Evolutionary conservation across 805 yeast genomes (phyloP), one percentile per base, ranked within the genome.

Genomic region (Martiniozyma abietophila): DNA sequence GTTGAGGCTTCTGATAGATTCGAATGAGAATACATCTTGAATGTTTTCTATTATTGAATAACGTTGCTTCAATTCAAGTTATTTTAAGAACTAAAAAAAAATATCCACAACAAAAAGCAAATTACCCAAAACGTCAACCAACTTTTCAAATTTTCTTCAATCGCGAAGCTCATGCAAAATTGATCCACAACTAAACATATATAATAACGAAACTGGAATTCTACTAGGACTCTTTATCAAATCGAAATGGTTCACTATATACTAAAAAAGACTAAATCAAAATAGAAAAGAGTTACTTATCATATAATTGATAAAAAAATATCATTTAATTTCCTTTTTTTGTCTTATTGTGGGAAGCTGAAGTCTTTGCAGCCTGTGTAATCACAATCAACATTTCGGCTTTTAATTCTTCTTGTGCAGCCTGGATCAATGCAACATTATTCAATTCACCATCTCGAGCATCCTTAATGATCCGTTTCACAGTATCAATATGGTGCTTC

Each of bases 361-460:
- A n/a, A n/a, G 32, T 35, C 4, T 40, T 39, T 1, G 59, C 59
- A 15, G 61, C 61, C 18, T 36, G 32, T 10, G 48, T 47, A 8
- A 58, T 47, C 7, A 50, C 48, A 0, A 22, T 41, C 26, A 57
- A 34, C 1, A 60, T 51, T 17, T 50, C 58, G 2, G 25, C 40
- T 25, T 56, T 53, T 31, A 58, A 34, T 32, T 59, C 61, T 27
- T 55, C 61, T 33, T 58, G 62, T 1, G 61, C 62, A 20, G 55
- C 58, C 16, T 48, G 47, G 27, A 58, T 51, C 8, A 57, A 29
- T 5, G 49, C 48, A 3, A 44, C 47, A 33, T 58, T 47, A 12
- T 45, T 43, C 10, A 58, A 36, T 9, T 48, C 54, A 3, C 59
- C 61, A 2, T 30, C 34, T 25, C 64, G 38, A 1, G 58, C 45